phyloP scores from a whole-genome alignment of 805 yeast species.

The Limtongia smithiae region DNA sequence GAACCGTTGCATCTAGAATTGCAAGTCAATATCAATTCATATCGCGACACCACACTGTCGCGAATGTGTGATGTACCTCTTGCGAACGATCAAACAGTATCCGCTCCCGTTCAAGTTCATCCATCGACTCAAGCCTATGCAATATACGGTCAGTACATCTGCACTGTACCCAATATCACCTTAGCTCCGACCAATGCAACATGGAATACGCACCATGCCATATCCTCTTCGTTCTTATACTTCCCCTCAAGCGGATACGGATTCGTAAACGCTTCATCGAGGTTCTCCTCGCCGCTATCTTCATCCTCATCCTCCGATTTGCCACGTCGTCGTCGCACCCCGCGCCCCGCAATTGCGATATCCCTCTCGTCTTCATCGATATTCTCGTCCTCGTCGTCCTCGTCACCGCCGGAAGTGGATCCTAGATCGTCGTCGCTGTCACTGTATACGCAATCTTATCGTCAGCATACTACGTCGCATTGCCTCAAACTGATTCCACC shows the following conservation, averaged over 20 bases:
- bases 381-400: constrained; percentile 39
- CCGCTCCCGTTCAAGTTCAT: constrained; percentile 89
- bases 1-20: constrained; percentile 61
- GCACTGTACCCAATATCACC: neutral
- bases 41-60: neutral
- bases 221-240: constrained; percentile 78
- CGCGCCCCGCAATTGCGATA: constrained; percentile 36
- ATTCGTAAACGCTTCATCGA: constrained; percentile 43
- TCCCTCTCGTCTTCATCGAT: constrained; percentile 46
- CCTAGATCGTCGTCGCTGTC: constrained; percentile 11
- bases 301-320: constrained; percentile 27
- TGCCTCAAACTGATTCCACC: too few relatives aligned
- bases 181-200: neutral
- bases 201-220: constrained; percentile 40
- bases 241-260: constrained; percentile 95
- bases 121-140: constrained; percentile 56
- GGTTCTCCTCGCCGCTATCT: constrained; percentile 38
- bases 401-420: constrained; percentile 38
- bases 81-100: constrained; percentile 88
- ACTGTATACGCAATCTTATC: too few relatives aligned
- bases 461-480: too few relatives aligned
- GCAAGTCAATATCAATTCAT: neutral
- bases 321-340: neutral
- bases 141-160: neutral
- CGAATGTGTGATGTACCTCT: constrained; percentile 40